Evolutionary conservation across 1,284 basidiomycete genomes (phyloP).

Genomic region (Sphaerobolus stellatus): DNA sequence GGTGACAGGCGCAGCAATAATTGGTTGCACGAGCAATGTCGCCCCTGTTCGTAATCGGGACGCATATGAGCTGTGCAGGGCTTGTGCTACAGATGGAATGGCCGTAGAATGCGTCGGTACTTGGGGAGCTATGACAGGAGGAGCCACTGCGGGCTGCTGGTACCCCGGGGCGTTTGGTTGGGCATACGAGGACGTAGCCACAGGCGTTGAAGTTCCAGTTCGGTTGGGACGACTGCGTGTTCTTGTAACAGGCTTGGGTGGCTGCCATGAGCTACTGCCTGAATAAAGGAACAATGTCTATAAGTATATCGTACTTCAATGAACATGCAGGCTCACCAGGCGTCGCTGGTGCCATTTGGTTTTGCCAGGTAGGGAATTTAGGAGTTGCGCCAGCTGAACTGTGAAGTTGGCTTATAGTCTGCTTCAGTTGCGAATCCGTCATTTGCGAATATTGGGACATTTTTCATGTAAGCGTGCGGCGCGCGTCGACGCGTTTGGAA

Average conservation of each 20-base stretch:
- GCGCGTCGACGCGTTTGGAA: constrained; percentile 1
- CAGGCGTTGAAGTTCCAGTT: constrained; percentile 7
- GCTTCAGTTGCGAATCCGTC: constrained; percentile 56
- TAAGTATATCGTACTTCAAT: neutral
- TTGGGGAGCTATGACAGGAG: constrained; percentile 5
- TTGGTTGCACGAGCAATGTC: constrained; percentile 90
- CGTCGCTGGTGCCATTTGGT: neutral
- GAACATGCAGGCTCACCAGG: neutral
- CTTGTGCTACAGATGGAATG: constrained; percentile 66
- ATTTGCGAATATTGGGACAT: constrained; percentile 28
- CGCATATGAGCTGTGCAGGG: constrained; percentile 80
- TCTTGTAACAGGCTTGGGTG: constrained; percentile 7
- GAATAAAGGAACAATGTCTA: neutral
- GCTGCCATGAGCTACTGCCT: constrained; percentile 9
- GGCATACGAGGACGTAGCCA: constrained; percentile 1
- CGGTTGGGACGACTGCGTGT: constrained; percentile 11
- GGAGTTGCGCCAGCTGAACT: constrained; percentile 12
- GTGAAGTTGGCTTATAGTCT: constrained; percentile 51
- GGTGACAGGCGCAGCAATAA: constrained; percentile 47
- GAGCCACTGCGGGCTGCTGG: neutral
- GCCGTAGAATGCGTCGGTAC: constrained; percentile 26
- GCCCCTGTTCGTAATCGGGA: constrained; percentile 92
- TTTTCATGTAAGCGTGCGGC: constrained; percentile 10
- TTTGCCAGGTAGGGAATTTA: constrained; percentile 11
- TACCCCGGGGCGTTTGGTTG: constrained; percentile 7